Evolutionary conservation across 345 rosid species (phyloP), one percentile per base, ranked within the genome.

Genomic region (Aegle marmelos): DNA sequence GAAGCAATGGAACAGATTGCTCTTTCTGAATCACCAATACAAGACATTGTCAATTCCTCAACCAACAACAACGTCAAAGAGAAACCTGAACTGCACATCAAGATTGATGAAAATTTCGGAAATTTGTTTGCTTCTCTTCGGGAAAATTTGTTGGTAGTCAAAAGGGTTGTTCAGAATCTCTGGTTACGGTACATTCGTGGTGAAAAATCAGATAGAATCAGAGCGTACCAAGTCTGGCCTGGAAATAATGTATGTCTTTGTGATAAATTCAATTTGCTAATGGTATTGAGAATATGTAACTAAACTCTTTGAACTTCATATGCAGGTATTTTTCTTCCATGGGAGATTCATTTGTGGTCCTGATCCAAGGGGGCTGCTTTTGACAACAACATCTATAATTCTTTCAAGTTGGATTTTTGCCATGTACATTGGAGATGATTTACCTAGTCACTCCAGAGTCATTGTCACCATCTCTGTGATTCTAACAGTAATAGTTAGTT

Each of bases 301-400:
- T 9, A 50, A 58, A 58, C 11, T 36, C 25, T 24, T 0, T 33
- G 16, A 56, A 14, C 58, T 57, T 25, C 54, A 3, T 58, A 54
- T 78, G 80, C 76, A 86, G 88, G 87, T 86, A 2, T 84, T 86
- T 70, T 84, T 84, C 81, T 86, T 82, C 71, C 87, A 84, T 24
- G 89, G 89, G 9, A 54, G 83, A 62, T 75, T 83, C 8, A 36
- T 84, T 2, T 86, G 82, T 59, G 89, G 89, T 2, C 87, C 89
- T 2, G 85, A 86, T 80, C 89, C 87, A 13, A 82, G 76, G 69
- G 89, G 89, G 13, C 65, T 86, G 33, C 62, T 82, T 21, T 36
- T 84, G 62, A 84, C 87, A 27, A 78, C 70, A 2, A 58, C 79
- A 67, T 80, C 87, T 0, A 82, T 84, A 54, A 30, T 66, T 61